These are phyloP conservation scores for Cenchrus purpureus DNA, from an alignment of 176 grass and related monocot species.

Conservation along the genomic window DNA sequence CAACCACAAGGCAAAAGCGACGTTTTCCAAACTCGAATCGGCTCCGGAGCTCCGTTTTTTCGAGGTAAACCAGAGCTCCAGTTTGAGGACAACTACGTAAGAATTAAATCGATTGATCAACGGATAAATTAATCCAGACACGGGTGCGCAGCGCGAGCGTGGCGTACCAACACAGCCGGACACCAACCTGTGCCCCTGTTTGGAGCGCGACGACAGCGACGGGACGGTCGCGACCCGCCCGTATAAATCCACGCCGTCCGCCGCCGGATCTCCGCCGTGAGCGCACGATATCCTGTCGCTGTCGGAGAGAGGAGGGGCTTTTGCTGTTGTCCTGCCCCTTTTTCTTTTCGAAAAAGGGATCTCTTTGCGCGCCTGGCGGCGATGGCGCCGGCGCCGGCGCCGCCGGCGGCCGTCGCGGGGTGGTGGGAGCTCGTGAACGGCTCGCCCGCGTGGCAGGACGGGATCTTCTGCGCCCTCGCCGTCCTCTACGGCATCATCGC, in stretches of 20 bases:
- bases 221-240: conserved; percentile 14
- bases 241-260: conserved; percentile 43
- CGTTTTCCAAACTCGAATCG: neutral
- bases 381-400: conserved; percentile 36
- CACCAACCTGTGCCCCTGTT: conserved; percentile 48
- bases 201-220: conserved; percentile 37
- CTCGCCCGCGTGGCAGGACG: conserved; percentile 67
- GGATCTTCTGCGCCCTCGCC: conserved; percentile 69
- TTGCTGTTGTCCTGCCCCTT: neutral
- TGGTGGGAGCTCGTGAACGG: conserved; percentile 81
- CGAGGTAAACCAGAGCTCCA: neutral
- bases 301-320: conserved; percentile 3
- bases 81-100: neutral
- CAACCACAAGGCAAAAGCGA: neutral
- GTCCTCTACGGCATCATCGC: conserved; percentile 72
- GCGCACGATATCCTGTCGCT: neutral
- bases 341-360: conserved; percentile 3
- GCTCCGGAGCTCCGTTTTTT: neutral
- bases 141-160: neutral
- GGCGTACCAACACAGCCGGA: conserved; percentile 33
- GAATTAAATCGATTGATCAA: neutral
- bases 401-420: conserved; percentile 35
- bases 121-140: neutral
- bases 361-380: conserved; percentile 7
- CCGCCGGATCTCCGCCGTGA: conserved; percentile 20